Base-by-base conservation (phyloP, 768 basidiomycete genomes). In the Vararia minispora region DNA sequence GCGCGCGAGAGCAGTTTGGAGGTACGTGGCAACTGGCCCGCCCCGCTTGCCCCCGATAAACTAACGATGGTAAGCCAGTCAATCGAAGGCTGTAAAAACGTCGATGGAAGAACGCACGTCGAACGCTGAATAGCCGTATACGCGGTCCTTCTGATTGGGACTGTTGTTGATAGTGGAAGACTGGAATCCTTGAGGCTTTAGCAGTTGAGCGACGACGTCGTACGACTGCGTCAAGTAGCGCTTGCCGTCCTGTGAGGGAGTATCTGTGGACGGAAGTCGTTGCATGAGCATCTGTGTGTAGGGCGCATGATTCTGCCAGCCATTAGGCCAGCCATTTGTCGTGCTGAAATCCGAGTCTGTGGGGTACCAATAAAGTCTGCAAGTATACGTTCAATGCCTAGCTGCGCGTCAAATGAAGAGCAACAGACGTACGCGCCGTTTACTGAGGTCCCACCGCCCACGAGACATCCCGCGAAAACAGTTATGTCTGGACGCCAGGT, bases 401-500 rank as follows among this genome's bases (percentile, higher is more conserved):
- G 2, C n/a, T 22, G 4, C 14, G 17, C 29, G 14, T 23, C 22
- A n/a, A 21, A 21, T 4, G 24, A 18, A 37, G 14, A 35, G 2
- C 5, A 30, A 9, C 18, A 9, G n/a, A 55, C 71, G 52, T 47
- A 74, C 72, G 69, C 74, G 56, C 74, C 77, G 52, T 79, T 78
- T 48, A 79, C 63, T 2, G 75, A 64, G 5, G 71, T 72, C 26
- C 76, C 77, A 14, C 77, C 77, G 40, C 77, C 77, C 14, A 78
- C 51, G 23, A 78, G 52, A 52, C 77, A 79, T 23, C 75, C 77
- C 17, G 76, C 77, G 52, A 76, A 79, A 18, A 70, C 66, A 18
- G 62, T 74, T 42, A 76, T 58, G 53, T 78, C 76, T 68, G 24
- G 3, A 14, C 7, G 9, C 12, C 11, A 27, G 13, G n/a, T 4